Evolutionary conservation across 1,139 yeast species (phyloP).

Genomic region (Geotrichum europaeum): DNA sequence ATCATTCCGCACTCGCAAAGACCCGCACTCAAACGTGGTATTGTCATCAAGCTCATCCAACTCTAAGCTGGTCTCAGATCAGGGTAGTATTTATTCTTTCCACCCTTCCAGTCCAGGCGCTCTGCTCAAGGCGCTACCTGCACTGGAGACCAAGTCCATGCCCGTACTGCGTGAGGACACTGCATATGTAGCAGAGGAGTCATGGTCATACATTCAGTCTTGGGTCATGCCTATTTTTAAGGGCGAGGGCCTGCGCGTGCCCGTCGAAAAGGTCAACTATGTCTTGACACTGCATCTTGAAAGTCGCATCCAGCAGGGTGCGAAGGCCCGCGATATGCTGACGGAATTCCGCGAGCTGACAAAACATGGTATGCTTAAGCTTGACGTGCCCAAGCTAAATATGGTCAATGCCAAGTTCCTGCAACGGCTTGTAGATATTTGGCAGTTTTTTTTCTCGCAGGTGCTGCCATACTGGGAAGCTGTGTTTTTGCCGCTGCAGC

Average conservation of each 20-base stretch:
- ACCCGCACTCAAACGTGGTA: conserved; percentile 35
- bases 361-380: conserved; percentile 40
- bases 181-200: conserved; percentile 43
- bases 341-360: conserved; percentile 45
- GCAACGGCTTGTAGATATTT: conserved; percentile 35
- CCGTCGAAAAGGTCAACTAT: conserved; percentile 53
- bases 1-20: conserved; percentile 37
- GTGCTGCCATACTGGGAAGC: conserved; percentile 55
- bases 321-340: conserved; percentile 37
- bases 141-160: conserved; percentile 32
- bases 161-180: conserved; percentile 39
- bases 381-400: conserved; percentile 32
- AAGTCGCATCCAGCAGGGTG: conserved; percentile 38
- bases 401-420: conserved; percentile 27
- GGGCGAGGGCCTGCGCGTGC: conserved; percentile 44
- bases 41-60: conserved; percentile 46
- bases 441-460: conserved; percentile 52
- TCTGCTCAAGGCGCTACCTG: conserved; percentile 29
- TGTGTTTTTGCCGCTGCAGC: conserved; percentile 53
- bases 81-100: conserved; percentile 43
- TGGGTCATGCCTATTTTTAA: conserved; percentile 45
- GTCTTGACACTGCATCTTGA: conserved; percentile 44
- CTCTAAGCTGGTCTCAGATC: conserved; percentile 41
- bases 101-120: conserved; percentile 39
- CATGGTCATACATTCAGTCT: conserved; percentile 45